Conservation (phyloP, 2,329 filamentous ascomycete species). For the Colletotrichum graminicola region DNA sequence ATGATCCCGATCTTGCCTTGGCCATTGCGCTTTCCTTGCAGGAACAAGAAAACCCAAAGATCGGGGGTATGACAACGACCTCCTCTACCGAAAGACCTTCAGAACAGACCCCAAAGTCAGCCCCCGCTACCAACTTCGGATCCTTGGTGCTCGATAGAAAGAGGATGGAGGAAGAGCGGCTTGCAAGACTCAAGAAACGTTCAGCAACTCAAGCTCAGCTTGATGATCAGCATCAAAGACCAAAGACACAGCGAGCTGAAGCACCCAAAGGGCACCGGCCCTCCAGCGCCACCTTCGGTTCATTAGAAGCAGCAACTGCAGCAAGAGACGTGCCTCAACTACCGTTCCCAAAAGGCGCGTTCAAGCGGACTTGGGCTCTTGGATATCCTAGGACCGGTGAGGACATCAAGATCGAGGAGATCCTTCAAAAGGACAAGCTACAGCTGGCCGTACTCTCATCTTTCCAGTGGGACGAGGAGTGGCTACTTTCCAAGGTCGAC, state of each 20-base stretch:
- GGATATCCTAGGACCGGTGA: constrained; percentile 71
- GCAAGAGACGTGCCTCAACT: constrained; percentile 43
- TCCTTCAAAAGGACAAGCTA: constrained; percentile 79
- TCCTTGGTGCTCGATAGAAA: constrained; percentile 76
- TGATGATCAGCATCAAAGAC: constrained; percentile 40
- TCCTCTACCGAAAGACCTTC: not conserved
- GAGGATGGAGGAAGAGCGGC: constrained; percentile 86
- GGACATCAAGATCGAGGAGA: constrained; percentile 90
- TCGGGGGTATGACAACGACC: not conserved
- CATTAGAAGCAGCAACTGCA: not conserved
- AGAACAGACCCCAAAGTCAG: not conserved
- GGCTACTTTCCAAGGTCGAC: constrained; percentile 80
- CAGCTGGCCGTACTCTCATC: constrained; percentile 86
- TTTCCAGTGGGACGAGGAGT: constrained; percentile 87
- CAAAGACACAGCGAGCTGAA: constrained; percentile 40
- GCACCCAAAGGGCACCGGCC: not conserved
- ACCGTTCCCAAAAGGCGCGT: constrained; percentile 68
- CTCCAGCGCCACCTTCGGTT: not conserved
- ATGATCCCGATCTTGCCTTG: constrained; percentile 70
- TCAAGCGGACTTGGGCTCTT: constrained; percentile 85
- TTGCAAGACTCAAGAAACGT: constrained; percentile 75
- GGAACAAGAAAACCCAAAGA: constrained; percentile 42
- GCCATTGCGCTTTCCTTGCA: constrained; percentile 71
- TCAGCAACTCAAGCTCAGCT: constrained; percentile 35
- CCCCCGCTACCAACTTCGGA: constrained; percentile 47